These are phyloP conservation scores for Lantana camara DNA, from an alignment of 257 asterid genomes.

Conservation along the genomic window DNA sequence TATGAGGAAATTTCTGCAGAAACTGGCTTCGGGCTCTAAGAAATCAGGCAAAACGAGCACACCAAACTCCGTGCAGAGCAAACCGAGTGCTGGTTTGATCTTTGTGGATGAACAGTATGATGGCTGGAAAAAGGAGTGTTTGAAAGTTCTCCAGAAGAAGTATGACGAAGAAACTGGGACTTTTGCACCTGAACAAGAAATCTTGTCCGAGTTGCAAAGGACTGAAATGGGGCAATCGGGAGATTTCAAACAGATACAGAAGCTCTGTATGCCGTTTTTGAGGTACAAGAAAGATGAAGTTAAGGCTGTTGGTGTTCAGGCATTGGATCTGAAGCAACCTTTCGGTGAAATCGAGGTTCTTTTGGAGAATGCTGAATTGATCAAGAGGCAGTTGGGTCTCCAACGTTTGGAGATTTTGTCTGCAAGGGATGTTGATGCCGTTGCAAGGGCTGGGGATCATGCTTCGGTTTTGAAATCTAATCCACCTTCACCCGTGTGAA, in stretches of 20 bases:
- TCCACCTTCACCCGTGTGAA: slow-evolving; percentile 93
- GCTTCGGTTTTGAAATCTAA: slow-evolving; percentile 58
- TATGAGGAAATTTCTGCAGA: slow-evolving; percentile 89
- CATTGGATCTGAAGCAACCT: slow-evolving; percentile 76
- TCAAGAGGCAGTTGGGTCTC: slow-evolving; percentile 80
- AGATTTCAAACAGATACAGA: slow-evolving; percentile 69
- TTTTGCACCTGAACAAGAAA: slow-evolving; percentile 82
- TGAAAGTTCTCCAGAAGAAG: slow-evolving; percentile 61
- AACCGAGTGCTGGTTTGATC: slow-evolving; percentile 61
- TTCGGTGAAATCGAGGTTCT: slow-evolving; percentile 89
- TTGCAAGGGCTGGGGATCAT: slow-evolving; percentile 56
- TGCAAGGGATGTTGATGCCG: slow-evolving; percentile 49
- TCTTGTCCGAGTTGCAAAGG: slow-evolving; percentile 65
- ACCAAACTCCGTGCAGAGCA: slow-evolving; percentile 38
- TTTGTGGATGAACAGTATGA: slow-evolving; percentile 81
- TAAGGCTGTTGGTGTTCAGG: slow-evolving; percentile 68
- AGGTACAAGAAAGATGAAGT: slow-evolving; percentile 91
- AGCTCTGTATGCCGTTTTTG: slow-evolving; percentile 86
- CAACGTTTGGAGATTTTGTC: slow-evolving; percentile 64
- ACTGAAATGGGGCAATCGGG: slow-evolving; percentile 64
- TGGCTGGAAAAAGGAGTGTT: slow-evolving; percentile 85
- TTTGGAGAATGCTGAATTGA: slow-evolving; percentile 57
- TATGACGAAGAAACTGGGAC: slow-evolving; percentile 45
- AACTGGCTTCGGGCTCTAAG: slow-evolving; percentile 75
- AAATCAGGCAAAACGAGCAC: slow-evolving; percentile 52